A percentile compares a stretch with the other conserved stretches of the same genome.
Evolutionary conservation across 768 basidiomycete genomes (phyloP).

Genomic region (Lentinula boryana): DNA sequence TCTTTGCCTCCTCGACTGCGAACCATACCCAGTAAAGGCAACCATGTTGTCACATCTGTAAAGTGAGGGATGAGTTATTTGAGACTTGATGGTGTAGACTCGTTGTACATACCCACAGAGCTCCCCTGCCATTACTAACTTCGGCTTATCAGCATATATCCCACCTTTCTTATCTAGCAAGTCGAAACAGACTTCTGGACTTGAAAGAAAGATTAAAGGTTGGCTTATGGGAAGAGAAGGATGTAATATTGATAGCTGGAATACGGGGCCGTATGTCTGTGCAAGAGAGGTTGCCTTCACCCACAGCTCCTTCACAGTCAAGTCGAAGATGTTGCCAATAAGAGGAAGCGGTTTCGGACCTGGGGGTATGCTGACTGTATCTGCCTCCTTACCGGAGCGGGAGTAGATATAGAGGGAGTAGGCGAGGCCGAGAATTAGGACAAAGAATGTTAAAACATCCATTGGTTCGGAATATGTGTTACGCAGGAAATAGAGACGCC

Average conservation of each 20-base stretch:
- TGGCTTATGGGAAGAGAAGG: conserved; percentile 57
- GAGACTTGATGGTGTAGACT: neutral
- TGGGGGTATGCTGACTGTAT: conserved; percentile 17
- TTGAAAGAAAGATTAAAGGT: conserved; percentile 63
- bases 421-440: neutral
- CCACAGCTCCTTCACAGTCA: conserved; percentile 16
- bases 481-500: neutral
- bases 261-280: conserved; percentile 32
- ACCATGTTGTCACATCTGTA: conserved; percentile 57
- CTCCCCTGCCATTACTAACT: conserved; percentile 64
- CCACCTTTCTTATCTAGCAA: conserved; percentile 65
- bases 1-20: conserved; percentile 58
- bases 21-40: conserved; percentile 63
- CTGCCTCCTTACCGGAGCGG: neutral
- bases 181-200: conserved; percentile 50
- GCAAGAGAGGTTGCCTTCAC: conserved; percentile 9
- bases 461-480: neutral
- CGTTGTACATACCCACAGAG: conserved; percentile 41
- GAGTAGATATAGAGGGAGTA: neutral
- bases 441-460: conserved; percentile 16
- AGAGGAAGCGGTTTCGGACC: conserved; percentile 41
- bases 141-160: conserved; percentile 72
- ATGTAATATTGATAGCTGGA: conserved; percentile 32
- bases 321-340: conserved; percentile 31
- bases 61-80: neutral